phyloP scores from a whole-genome alignment of 768 basidiomycete genomes.

The Mycena sanguinolenta region DNA sequence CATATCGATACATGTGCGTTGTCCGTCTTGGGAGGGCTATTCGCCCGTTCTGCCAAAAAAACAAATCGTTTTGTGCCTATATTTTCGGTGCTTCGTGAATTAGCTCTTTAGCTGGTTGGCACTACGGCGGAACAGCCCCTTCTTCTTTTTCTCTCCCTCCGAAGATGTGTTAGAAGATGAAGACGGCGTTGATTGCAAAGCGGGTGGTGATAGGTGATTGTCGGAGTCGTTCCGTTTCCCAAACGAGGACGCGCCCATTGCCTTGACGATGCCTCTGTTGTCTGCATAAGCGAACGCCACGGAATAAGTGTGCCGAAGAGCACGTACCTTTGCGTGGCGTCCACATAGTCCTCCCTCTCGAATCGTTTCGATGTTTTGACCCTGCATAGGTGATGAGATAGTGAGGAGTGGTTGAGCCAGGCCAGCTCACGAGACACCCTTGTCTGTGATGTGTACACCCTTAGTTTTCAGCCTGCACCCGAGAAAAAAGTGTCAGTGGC shows the following conservation, averaged over 20 bases:
- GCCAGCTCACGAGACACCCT: constrained; percentile 76
- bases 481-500: background rate
- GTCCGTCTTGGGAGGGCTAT: background rate
- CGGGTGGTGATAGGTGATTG: constrained; percentile 28
- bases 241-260: constrained; percentile 61
- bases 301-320: background rate
- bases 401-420: no score
- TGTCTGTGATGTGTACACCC: constrained; percentile 69
- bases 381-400: no score
- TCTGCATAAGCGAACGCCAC: background rate
- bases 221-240: constrained; percentile 40
- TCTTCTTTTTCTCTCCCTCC: constrained; percentile 48
- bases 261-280: constrained; percentile 67
- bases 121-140: constrained; percentile 24
- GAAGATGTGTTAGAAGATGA: constrained; percentile 32
- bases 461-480: constrained; percentile 64
- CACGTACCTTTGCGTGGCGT: constrained; percentile 78
- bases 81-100: background rate
- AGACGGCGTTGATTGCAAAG: constrained; percentile 36
- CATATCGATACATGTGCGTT: constrained; percentile 3
- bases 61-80: background rate
- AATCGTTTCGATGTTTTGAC: constrained; percentile 74
- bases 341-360: constrained; percentile 75
- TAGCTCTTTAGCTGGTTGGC: background rate
- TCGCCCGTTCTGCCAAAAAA: background rate